Percentiles rank a stretch among this genome's conserved stretches.
Evolutionary conservation across 306 rosid species (phyloP).

Genomic region (Pueraria montana): DNA sequence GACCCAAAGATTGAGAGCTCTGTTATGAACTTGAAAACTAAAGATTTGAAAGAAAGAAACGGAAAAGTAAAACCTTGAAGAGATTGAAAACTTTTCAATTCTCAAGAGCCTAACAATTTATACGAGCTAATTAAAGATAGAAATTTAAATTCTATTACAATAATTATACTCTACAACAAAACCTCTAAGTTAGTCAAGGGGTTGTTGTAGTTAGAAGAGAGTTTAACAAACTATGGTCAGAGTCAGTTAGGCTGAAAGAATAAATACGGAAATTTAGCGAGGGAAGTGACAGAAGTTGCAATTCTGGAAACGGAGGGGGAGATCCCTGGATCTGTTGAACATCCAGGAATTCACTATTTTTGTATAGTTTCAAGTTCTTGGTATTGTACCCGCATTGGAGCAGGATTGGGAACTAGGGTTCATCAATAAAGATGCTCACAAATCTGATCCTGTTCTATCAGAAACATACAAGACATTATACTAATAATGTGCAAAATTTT

Average conservation of each 20-base stretch:
- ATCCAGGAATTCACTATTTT: neutral
- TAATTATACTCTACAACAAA: neutral
- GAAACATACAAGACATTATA: neutral
- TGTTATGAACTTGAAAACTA: neutral
- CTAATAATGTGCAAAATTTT: neutral
- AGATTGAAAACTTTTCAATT: neutral
- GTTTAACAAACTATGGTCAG: too few species aligned
- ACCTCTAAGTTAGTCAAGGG: neutral
- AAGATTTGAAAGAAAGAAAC: neutral
- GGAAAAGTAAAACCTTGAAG: neutral
- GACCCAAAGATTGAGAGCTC: neutral
- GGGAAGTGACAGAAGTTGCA: neutral
- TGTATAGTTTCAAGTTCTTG: neutral
- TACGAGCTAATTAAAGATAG: neutral
- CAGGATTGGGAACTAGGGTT: neutral
- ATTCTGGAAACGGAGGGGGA: neutral
- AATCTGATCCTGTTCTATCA: neutral
- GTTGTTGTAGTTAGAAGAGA: neutral
- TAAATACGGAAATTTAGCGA: neutral
- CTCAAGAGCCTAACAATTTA: neutral
- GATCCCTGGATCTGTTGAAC: neutral
- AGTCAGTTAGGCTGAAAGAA: too few species aligned
- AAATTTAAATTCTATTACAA: neutral
- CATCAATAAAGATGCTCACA: neutral
- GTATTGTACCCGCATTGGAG: neutral